These are phyloP conservation scores for Forsythia viridissima DNA, from an alignment of 257 asterid species.

Conservation along the genomic window DNA sequence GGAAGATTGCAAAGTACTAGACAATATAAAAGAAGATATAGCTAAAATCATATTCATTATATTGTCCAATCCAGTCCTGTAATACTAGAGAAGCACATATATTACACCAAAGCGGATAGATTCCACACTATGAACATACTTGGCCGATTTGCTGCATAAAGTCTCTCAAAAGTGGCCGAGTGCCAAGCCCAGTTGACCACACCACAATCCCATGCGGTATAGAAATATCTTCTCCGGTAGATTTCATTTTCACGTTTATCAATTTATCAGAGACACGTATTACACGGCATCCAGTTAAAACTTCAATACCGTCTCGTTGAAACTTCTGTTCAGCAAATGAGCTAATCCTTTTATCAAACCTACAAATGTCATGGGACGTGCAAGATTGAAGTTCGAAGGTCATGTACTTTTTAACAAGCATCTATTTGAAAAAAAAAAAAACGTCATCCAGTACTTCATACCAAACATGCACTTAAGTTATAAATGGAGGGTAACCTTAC, in stretches of 20 bases:
- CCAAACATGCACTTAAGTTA: background rate
- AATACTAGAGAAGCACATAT: background rate
- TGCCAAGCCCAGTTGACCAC: conserved; percentile 95
- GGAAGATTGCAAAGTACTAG: background rate
- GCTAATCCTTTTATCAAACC: conserved; percentile 93
- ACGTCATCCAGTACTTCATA: too few relatives aligned
- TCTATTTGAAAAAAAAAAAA: background rate
- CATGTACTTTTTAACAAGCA: background rate
- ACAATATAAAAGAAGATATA: too few relatives aligned
- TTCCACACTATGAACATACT: conserved; percentile 35
- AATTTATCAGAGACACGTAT: conserved; percentile 60
- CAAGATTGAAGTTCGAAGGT: background rate
- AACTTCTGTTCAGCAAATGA: conserved; percentile 82
- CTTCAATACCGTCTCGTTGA: conserved; percentile 81
- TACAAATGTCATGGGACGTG: conserved; percentile 21
- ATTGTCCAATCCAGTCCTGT: too few relatives aligned
- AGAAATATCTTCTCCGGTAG: conserved; percentile 52
- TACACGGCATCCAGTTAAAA: conserved; percentile 81
- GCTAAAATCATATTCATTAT: background rate
- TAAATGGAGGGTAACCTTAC: conserved; percentile 37
- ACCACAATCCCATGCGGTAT: conserved; percentile 89
- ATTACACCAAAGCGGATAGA: background rate
- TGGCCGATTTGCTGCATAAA: conserved; percentile 89
- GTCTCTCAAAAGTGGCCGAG: conserved; percentile 82
- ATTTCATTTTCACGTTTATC: conserved; percentile 60